A percentile compares a stretch with the other conserved stretches of the same genome.
These are phyloP conservation scores for Acacia confusa DNA, from an alignment of 306 rosid species.

Conservation along the genomic window DNA sequence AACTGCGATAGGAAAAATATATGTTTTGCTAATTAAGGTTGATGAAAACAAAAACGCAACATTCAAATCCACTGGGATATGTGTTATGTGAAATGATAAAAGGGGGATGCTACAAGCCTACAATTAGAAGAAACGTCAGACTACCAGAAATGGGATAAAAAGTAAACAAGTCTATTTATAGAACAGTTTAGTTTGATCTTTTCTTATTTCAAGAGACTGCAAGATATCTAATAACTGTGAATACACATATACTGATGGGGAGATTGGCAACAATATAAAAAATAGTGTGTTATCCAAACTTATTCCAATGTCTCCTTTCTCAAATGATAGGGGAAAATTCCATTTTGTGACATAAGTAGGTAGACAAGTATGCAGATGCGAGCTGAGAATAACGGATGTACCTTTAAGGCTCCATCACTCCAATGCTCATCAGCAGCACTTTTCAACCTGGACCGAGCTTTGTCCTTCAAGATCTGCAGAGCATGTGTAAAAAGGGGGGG, in stretches of 20 bases:
- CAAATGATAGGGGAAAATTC: not conserved
- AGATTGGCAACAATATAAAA: not conserved
- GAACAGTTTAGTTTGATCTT: not conserved
- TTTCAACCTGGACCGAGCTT: constrained; percentile 76
- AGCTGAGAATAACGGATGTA: constrained; percentile 35
- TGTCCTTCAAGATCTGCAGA: constrained; percentile 68
- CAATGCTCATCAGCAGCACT: constrained; percentile 91
- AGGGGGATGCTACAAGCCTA: not conserved
- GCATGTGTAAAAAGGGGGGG: not conserved
- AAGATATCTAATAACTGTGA: not conserved
- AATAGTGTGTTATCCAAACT: not conserved
- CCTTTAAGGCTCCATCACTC: constrained; percentile 99
- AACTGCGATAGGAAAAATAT: constrained; percentile 15
- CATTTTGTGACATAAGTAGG: constrained; percentile 12
- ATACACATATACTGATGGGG: not conserved
- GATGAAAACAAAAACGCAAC: not conserved
- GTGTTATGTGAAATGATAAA: not conserved
- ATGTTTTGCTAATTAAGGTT: constrained; percentile 2
- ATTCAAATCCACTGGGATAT: not conserved
- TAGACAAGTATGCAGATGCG: constrained; percentile 10
- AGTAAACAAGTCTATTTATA: not conserved
- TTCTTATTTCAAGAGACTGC: not conserved
- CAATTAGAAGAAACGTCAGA: not conserved
- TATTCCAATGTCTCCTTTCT: not conserved
- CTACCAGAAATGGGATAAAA: not conserved